Conservation (phyloP, 306 rosid genomes). For the Cucurbita maxima region DNA sequence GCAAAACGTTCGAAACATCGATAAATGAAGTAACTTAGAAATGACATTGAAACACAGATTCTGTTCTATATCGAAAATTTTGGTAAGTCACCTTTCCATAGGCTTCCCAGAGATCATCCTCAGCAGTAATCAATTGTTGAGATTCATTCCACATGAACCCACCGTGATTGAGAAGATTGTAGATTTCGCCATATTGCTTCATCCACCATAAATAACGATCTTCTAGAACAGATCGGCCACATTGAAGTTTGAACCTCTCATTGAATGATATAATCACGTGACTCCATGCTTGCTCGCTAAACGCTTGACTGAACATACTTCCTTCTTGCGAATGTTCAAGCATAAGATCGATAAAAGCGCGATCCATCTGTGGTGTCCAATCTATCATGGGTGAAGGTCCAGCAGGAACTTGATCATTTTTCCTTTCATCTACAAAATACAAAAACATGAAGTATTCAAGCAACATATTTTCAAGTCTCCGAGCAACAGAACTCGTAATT, state of each 20-base stretch:
- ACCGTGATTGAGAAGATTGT: slow-evolving; percentile 26
- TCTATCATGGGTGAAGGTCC: slow-evolving; percentile 19
- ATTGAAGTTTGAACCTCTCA: slow-evolving; percentile 26
- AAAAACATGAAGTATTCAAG: slow-evolving; percentile 1
- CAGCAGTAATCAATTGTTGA: slow-evolving; percentile 35
- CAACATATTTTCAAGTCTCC: neutral
- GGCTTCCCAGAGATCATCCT: slow-evolving; percentile 45
- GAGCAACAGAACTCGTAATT: neutral
- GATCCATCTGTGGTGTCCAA: slow-evolving; percentile 43
- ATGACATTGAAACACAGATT: neutral
- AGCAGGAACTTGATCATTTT: slow-evolving; percentile 7
- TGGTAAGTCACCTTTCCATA: slow-evolving; percentile 33
- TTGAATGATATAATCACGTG: slow-evolving; percentile 28
- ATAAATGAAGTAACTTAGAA: neutral
- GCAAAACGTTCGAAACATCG: slow-evolving; percentile 16
- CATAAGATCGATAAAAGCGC: slow-evolving; percentile 41
- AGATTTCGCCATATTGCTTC: slow-evolving; percentile 33
- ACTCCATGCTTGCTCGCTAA: slow-evolving; percentile 53
- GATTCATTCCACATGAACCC: slow-evolving; percentile 61
- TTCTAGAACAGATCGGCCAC: slow-evolving; percentile 27
- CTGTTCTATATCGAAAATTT: neutral
- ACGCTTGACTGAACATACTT: slow-evolving; percentile 18
- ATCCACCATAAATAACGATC: slow-evolving; percentile 42
- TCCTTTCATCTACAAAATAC: slow-evolving; percentile 29
- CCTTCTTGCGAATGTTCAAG: slow-evolving; percentile 36